These are phyloP conservation scores for Wickerhamomyces canadensis DNA, from an alignment of 805 yeast species.

Conservation along the genomic window DNA sequence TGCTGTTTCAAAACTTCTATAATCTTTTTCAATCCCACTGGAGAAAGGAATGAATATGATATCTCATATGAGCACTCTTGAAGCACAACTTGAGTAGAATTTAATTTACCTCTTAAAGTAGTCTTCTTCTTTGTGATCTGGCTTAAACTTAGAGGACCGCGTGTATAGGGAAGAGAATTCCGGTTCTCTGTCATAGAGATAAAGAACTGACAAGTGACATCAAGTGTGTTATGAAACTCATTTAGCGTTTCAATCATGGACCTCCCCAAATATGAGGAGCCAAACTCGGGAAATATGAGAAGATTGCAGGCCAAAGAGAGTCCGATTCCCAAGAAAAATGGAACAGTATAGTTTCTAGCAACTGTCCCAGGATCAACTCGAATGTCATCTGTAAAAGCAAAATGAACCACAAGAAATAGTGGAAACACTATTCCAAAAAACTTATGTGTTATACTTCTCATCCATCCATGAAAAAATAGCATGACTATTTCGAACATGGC, in stretches of 20 bases:
- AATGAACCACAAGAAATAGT: conserved; percentile 44
- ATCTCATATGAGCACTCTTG: conserved; percentile 45
- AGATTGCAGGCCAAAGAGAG: conserved; percentile 39
- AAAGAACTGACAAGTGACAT: conserved; percentile 35
- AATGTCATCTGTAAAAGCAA: conserved; percentile 36
- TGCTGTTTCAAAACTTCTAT: conserved; percentile 29
- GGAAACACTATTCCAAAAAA: conserved; percentile 43
- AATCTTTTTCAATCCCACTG: conserved; percentile 32
- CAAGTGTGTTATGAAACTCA: conserved; percentile 34
- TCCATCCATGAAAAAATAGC: conserved; percentile 45
- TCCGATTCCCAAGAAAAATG: conserved; percentile 42
- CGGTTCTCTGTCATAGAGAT: conserved; percentile 20
- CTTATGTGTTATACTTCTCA: conserved; percentile 41
- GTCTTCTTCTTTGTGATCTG: conserved; percentile 30
- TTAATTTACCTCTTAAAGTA: conserved; percentile 27
- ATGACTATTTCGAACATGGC: conserved; percentile 40
- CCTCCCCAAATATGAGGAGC: conserved; percentile 42
- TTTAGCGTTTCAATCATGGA: conserved; percentile 34
- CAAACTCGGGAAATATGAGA: conserved; percentile 45
- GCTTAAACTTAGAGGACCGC: conserved; percentile 25
- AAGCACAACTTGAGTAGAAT: conserved; percentile 32
- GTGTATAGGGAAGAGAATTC: conserved; percentile 10
- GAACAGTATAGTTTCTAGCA: conserved; percentile 34
- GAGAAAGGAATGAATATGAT: conserved; percentile 42
- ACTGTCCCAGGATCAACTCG: conserved; percentile 25